Evolutionary conservation across 1,284 basidiomycete species (phyloP), one percentile per base, ranked within the genome.

Genomic region (Moesziomyces antarcticus): DNA sequence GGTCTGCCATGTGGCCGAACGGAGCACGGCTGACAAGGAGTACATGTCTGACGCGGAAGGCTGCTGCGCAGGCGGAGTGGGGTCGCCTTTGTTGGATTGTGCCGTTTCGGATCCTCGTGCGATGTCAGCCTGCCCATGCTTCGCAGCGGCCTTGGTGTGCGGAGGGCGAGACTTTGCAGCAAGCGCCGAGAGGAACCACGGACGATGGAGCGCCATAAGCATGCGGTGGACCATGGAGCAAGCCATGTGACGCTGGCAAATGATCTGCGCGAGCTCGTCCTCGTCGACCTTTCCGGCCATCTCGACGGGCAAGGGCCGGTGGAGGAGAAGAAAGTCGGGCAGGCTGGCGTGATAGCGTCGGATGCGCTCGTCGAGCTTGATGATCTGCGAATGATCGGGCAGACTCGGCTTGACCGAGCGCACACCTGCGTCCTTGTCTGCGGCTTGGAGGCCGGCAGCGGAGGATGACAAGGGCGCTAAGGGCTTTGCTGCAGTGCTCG

Each of bases 181-280:
- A 22, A 61, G 50, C 21, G 56, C 65, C 27, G 59, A 57, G 3
- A 68, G 37, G 57, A 66, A 71, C 57, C 55, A 71, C 3, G 58
- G 62, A 2, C 68, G 62, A 42, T 71, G 68, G n/a, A 71, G 55
- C 27, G 56, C 51, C 52, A 71, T 56, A 20, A 71, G 51, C 53
- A 58, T 56, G 33, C 56, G 55, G 50, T 71, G 61, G n/a, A 71
- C 56, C 57, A 71, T 53, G 22, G 53, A 50, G 48, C 62, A 65
- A 1, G 62, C 52, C 47, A 66, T 50, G 24, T 71, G 68, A 4
- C 68, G 62, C 40, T 71, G 68, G 41, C 55, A 60, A 27, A 71
- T 49, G 47, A 71, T 61, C 40, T 71, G 62, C 0, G 50, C 50
- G 20, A 71, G 40, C 51, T 65, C 58, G 41, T 56, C 55, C 25